Conservation (phyloP, 1,139 yeast genomes). For the Zygotorulaspora mrakii region DNA sequence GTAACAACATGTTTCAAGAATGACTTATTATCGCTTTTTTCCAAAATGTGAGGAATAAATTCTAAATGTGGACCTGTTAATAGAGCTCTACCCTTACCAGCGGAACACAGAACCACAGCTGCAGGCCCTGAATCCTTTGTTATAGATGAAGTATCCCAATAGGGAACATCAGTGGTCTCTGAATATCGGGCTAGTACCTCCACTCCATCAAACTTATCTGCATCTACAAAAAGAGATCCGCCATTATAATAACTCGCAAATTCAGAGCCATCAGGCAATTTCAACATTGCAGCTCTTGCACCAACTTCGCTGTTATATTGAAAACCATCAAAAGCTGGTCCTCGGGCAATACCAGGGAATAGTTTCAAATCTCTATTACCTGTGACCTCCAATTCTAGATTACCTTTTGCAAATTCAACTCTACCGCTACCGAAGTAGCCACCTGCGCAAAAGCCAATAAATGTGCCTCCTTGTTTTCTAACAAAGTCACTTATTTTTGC, state of each 20-base stretch:
- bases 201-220: conserved; percentile 54
- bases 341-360: conserved; percentile 78
- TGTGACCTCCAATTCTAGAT: conserved; percentile 66
- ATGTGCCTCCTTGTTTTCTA: conserved; percentile 67
- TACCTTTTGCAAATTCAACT: conserved; percentile 81
- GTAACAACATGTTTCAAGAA: conserved; percentile 41
- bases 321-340: conserved; percentile 79
- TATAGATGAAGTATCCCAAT: conserved; percentile 29
- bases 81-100: conserved; percentile 73
- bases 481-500: conserved; percentile 70
- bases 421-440: conserved; percentile 76
- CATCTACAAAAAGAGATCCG: conserved; percentile 80
- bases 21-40: conserved; percentile 34
- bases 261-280: conserved; percentile 39
- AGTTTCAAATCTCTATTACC: conserved; percentile 80
- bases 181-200: conserved; percentile 67
- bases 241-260: conserved; percentile 60
- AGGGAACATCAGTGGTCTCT: conserved; percentile 47
- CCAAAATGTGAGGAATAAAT: conserved; percentile 56
- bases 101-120: conserved; percentile 61
- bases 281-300: conserved; percentile 55
- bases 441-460: conserved; percentile 93
- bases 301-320: conserved; percentile 73
- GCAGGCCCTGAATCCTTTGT: conserved; percentile 49
- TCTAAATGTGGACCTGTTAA: conserved; percentile 93